Percentiles rank a stretch among this genome's conserved stretches.
phyloP scores from a whole-genome alignment of 352 stramenopile species.

The Phytophthora idaei region DNA sequence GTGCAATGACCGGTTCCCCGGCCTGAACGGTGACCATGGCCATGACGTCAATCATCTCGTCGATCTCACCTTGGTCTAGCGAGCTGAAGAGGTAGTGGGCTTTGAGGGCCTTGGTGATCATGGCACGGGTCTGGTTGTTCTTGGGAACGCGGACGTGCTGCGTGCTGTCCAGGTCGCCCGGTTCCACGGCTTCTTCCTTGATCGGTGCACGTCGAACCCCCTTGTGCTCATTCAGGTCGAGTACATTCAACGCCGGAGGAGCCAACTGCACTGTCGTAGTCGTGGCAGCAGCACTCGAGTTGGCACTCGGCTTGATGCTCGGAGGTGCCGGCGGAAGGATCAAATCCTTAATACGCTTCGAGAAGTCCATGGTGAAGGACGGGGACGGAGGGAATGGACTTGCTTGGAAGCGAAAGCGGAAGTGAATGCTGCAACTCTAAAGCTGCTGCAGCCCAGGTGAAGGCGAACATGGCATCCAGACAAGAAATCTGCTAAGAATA shows the following conservation, averaged over 20 bases:
- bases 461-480: slow-evolving; percentile 15
- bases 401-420: slow-evolving; percentile 36
- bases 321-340: slow-evolving; percentile 59
- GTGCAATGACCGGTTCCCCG: slow-evolving; percentile 72
- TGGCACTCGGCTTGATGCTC: slow-evolving; percentile 56
- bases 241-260: slow-evolving; percentile 35
- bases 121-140: slow-evolving; percentile 69
- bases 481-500: slow-evolving; percentile 42
- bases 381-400: slow-evolving; percentile 1
- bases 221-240: slow-evolving; percentile 63
- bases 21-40: slow-evolving; percentile 70
- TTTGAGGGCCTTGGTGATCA: slow-evolving; percentile 85
- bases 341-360: slow-evolving; percentile 77
- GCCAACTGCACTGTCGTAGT: slow-evolving; percentile 37
- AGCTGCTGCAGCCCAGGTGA: not conserved
- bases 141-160: slow-evolving; percentile 69
- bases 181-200: slow-evolving; percentile 79
- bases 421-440: slow-evolving; percentile 23
- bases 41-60: slow-evolving; percentile 89
- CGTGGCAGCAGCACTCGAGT: slow-evolving; percentile 30
- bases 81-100: slow-evolving; percentile 85
- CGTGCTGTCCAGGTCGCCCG: slow-evolving; percentile 54
- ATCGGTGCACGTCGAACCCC: slow-evolving; percentile 76
- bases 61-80: slow-evolving; percentile 72
- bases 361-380: slow-evolving; percentile 65